Percentiles rank a stretch among this genome's conserved stretches.
Conservation (phyloP, 352 stramenopile species). For the Globisporangium uncinulatum region DNA sequence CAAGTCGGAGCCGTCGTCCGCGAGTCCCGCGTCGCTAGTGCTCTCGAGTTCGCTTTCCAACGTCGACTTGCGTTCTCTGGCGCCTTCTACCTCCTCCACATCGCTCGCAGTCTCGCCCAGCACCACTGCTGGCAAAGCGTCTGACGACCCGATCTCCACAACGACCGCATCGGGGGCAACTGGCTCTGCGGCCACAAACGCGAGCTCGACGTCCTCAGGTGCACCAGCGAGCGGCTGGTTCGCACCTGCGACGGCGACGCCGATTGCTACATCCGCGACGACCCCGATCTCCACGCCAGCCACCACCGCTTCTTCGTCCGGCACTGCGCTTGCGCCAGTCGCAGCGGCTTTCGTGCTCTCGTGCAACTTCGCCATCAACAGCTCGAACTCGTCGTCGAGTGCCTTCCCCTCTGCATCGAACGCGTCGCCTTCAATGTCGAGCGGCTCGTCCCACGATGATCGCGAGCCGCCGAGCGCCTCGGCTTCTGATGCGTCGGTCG, state of each 20-base stretch:
- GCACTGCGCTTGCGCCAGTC: constrained; percentile 9
- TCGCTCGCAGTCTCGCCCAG: not conserved
- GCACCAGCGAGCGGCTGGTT: not conserved
- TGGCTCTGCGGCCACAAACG: not conserved
- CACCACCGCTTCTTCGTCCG: constrained; percentile 10
- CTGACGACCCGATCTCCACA: not conserved
- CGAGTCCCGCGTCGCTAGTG: constrained; percentile 1
- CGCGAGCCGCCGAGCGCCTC: not conserved
- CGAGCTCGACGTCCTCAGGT: not conserved
- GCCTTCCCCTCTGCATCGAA: not conserved
- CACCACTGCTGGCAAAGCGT: not conserved
- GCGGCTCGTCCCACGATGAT: not conserved
- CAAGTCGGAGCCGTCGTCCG: constrained; percentile 10
- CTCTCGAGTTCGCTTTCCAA: constrained; percentile 12
- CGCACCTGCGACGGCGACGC: constrained; percentile 19
- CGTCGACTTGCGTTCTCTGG: not conserved
- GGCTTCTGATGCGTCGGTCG: not conserved
- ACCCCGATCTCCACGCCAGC: constrained; percentile 29
- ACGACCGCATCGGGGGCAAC: not conserved
- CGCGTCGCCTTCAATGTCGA: not conserved
- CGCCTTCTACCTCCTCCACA: constrained; percentile 3
- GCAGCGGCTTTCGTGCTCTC: not conserved
- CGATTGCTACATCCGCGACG: constrained; percentile 32
- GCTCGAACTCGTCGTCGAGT: constrained; percentile 1
- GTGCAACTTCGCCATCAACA: constrained; percentile 1